Evolutionary conservation across 2,329 filamentous ascomycete genomes (phyloP), one percentile per base, ranked within the genome.

Genomic region (Pestalotiopsis sp.): DNA sequence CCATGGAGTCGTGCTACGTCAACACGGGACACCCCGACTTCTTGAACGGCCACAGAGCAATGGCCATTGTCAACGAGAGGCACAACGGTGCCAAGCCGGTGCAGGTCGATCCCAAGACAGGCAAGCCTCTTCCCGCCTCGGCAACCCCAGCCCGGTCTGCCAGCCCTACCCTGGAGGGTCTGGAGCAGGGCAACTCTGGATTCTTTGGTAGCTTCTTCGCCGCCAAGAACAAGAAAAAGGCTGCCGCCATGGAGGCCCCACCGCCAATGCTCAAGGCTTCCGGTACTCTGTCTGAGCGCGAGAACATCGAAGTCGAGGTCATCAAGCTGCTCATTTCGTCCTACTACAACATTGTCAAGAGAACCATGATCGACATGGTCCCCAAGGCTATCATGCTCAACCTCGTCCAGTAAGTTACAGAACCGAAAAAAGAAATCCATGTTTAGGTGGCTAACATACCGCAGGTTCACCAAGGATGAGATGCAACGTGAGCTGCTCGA

Each of bases 211-310:
- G 93, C 77, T 99, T 99, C 88, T 99, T 98, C 79, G 94, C 96
- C 12, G 95, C 93, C 78, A 99, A 98, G 89, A 99, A 98, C 85
- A 99, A 98, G 91, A 99, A 99, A 89, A 98, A 98, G 91, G 97
- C 97, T 84, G 96, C 96, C n/a, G 95, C 95, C 62, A 99, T 99
- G 96, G 96, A 99, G 80, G 87, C 96, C 14, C 96, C 96, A 52
- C 96, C 96, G 71, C 90, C 96, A 38, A 95, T 90, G 57, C 89
- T 99, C 68, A 99, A 98, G 85, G 96, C 96, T 41, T 97, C 94
- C 3, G 95, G 96, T 57, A 97, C 92, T 31, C 86, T 99, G 52
- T 97, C 93, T 4, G 96, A 99, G 83, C 94, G 96, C 70, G 96
- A 99, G 81, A 91, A 91, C 69, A 93, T 97, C 72, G 96, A 99